Percentiles rank a stretch among this genome's conserved stretches.
phyloP scores from a whole-genome alignment of 169 alveolate genomes.

The Hepatocystis sp. region DNA sequence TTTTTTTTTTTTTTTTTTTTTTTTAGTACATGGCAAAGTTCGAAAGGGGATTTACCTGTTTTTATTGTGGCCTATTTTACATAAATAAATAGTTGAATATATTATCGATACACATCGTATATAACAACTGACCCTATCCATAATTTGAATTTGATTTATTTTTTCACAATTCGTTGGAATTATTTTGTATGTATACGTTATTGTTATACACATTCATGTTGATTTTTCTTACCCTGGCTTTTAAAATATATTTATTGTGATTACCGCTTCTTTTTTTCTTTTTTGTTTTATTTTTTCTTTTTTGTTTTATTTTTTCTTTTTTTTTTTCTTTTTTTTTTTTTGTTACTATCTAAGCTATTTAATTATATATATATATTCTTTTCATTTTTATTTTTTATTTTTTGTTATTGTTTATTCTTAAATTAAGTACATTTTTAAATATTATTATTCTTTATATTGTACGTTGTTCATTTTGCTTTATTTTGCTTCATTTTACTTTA shows the following conservation, averaged over 20 bases:
- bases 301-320: background rate
- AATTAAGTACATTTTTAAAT: too few relatives aligned
- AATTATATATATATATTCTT: too few relatives aligned
- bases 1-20: slow-evolving; percentile 21
- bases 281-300: background rate
- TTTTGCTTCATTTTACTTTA: slow-evolving; percentile 5
- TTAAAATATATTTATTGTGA: background rate
- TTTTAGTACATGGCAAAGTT: slow-evolving; percentile 44
- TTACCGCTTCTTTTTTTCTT: background rate
- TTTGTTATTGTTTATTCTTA: too few relatives aligned
- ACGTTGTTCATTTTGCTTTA: too few relatives aligned
- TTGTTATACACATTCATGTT: too few relatives aligned
- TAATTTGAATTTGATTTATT: too few relatives aligned
- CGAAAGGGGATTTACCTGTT: slow-evolving; percentile 56
- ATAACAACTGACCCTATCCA: too few relatives aligned
- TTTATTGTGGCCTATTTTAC: slow-evolving; percentile 66
- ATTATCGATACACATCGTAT: too few relatives aligned
- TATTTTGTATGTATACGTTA: too few relatives aligned
- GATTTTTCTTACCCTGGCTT: background rate
- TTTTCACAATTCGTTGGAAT: too few relatives aligned
- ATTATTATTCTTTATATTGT: too few relatives aligned
- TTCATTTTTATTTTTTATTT: too few relatives aligned
- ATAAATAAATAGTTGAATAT: slow-evolving; percentile 1
- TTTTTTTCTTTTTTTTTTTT: background rate
- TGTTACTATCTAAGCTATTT: background rate